A percentile compares a stretch with the other conserved stretches of the same genome.
Evolutionary conservation across 78 protist genomes (phyloP).

Genomic region (Emiliania huxleyi): DNA sequence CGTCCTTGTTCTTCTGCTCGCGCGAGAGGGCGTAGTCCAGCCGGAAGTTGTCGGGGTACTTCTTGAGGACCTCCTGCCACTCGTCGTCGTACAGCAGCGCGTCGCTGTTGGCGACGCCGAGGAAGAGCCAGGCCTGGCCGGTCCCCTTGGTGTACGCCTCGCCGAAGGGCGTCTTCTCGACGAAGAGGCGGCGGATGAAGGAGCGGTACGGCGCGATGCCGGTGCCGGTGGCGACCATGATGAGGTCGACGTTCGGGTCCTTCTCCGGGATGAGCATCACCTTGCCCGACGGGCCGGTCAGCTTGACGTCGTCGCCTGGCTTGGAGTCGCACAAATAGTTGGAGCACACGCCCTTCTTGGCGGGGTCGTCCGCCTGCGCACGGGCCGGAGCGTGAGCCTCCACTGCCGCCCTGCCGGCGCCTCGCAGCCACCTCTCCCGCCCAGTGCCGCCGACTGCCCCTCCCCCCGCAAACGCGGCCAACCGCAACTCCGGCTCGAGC

Average conservation of each 20-base stretch:
- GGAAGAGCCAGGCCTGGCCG: constrained; percentile 63
- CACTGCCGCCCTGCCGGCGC: too few species aligned
- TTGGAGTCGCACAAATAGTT: constrained; percentile 52
- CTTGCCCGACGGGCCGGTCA: constrained; percentile 55
- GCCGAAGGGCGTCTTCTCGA: constrained; percentile 38
- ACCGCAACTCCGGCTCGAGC: too few species aligned
- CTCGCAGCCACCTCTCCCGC: too few species aligned
- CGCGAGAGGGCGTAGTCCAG: constrained; percentile 46
- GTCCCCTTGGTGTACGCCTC: background rate
- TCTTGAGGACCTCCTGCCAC: constrained; percentile 25
- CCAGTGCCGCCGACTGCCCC: too few species aligned
- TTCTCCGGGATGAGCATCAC: constrained; percentile 56
- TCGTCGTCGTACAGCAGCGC: constrained; percentile 58
- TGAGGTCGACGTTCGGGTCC: constrained; percentile 29
- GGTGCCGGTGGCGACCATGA: constrained; percentile 60
- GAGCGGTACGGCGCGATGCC: constrained; percentile 58
- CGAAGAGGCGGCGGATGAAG: constrained; percentile 61
- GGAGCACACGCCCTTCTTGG: constrained; percentile 64
- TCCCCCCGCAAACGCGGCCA: too few species aligned
- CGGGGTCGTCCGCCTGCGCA: constrained; percentile 48
- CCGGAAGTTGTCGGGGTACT: constrained; percentile 34
- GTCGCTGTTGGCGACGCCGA: constrained; percentile 50
- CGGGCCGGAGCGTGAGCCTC: too few species aligned
- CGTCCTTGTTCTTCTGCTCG: constrained; percentile 17
- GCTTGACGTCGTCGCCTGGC: constrained; percentile 40